Evolutionary conservation across 2,329 filamentous ascomycete genomes (phyloP).

Genomic region (Ramularia collo-cygni): DNA sequence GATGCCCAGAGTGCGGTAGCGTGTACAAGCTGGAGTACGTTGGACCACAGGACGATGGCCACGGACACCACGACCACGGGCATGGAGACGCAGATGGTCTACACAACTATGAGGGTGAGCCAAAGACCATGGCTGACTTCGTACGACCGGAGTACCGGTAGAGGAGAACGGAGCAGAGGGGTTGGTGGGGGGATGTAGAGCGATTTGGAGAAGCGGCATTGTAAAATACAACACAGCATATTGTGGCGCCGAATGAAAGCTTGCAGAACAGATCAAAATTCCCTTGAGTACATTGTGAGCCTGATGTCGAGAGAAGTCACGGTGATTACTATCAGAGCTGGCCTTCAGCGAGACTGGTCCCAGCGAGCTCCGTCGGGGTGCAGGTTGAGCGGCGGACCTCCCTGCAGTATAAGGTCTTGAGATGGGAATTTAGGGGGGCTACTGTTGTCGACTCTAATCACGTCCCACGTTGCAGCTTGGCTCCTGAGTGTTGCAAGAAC

Average conservation of each 20-base stretch:
- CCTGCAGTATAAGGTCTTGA: no score
- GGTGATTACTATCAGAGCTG: no score
- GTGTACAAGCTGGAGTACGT: constrained; percentile 98
- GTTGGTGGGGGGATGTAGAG: neutral
- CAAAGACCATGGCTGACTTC: constrained; percentile 95
- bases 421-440: no score
- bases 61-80: constrained; percentile 44
- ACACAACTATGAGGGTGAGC: constrained; percentile 61
- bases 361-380: no score
- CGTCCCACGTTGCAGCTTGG: no score
- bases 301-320: no score
- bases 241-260: constrained; percentile 13
- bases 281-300: no score
- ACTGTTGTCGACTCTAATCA: no score
- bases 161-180: constrained; percentile 5
- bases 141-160: constrained; percentile 94
- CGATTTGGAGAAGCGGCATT: constrained; percentile 7
- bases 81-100: constrained; percentile 43
- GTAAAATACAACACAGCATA: constrained; percentile 11
- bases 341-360: no score
- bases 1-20: constrained; percentile 93
- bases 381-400: no score
- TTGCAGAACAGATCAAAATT: neutral
- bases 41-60: constrained; percentile 69
- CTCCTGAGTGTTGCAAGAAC: no score